A percentile compares a stretch with the other conserved stretches of the same genome.
phyloP scores from a whole-genome alignment of 148 eudicot genomes.

The Oxyria digyna region DNA sequence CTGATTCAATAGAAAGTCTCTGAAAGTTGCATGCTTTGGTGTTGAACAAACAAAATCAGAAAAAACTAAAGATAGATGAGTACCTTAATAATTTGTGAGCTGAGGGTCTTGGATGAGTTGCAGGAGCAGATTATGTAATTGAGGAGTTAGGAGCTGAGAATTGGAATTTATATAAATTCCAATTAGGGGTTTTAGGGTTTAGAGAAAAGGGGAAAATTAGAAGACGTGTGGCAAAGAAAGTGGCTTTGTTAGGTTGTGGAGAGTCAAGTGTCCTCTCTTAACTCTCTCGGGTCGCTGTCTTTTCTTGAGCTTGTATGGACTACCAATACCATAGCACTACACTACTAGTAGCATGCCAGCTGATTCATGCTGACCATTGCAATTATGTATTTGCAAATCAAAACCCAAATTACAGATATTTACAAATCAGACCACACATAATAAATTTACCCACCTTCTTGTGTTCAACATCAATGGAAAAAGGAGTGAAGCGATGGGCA shows the following conservation, averaged over 20 bases:
- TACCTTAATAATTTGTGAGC: neutral
- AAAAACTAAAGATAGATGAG: neutral
- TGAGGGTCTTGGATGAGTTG: neutral
- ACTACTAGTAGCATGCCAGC: neutral
- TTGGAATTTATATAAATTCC: neutral
- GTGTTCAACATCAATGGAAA: constrained; percentile 15
- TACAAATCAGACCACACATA: neutral
- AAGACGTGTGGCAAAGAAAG: constrained; percentile 2
- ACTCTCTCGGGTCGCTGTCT: neutral
- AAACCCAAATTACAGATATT: neutral
- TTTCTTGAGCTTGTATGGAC: neutral
- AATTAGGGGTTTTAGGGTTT: neutral
- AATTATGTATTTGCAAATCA: neutral
- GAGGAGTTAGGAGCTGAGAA: neutral
- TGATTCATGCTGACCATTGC: neutral
- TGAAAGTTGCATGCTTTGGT: neutral
- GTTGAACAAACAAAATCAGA: neutral
- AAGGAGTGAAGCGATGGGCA: constrained; percentile 60
- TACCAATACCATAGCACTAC: neutral
- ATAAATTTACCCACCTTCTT: too few species aligned
- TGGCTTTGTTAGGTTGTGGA: constrained; percentile 6
- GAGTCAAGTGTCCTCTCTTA: constrained; percentile 7
- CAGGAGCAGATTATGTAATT: neutral
- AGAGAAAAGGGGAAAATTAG: neutral
- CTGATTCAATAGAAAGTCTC: neutral